Evolutionary conservation across 352 stramenopile species (phyloP), one percentile per base, ranked within the genome.

Genomic region (Phytopythium sindhum): DNA sequence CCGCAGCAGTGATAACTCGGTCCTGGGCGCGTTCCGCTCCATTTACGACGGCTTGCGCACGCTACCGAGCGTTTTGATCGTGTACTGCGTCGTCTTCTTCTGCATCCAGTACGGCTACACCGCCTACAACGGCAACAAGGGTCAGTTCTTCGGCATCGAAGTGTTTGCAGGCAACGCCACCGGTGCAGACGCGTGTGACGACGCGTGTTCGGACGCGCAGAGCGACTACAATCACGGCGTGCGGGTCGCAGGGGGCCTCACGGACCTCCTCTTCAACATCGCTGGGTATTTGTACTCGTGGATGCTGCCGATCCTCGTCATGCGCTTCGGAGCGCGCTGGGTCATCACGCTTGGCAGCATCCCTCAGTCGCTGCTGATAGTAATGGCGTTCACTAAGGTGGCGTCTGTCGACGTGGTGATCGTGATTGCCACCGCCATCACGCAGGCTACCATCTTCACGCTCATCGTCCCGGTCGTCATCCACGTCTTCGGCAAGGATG

Each of bases 381-480:
- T 73, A 37, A 81, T 88, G 77, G 75, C 75, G 17, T 83, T 86
- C 63, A 73, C 65, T 7, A 79, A 81, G 55, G 29, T 74, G 39
- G 67, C 78, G 9, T 57, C 56, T 9, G 12, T 87, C 29, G 75
- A 88, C 61, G 70, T 88, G 24, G 24, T 72, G 37, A 80, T 88
- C 47, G 74, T 90, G 26, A 54, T 81, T 37, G 41, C 75, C 29
- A 84, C 70, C 42, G 69, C 72, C 35, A 75, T 87, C 42, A 80
- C 81, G 1, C 78, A 88, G 65, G 65, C 80, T 6, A 87, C 78
- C 4, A 55, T 90, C 26, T 89, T 90, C 44, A 74, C 84, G 8
- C 72, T 93, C 57, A 78, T 91, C 33, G 84, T 93, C 19, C 84
- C 81, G 3, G 63, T 93, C 17, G 86, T 90, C 54, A 64, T 91